Percentiles rank a stretch among this genome's conserved stretches.
phyloP scores from a whole-genome alignment of 2,329 filamentous ascomycete genomes.

The Fusarium coffeatum region DNA sequence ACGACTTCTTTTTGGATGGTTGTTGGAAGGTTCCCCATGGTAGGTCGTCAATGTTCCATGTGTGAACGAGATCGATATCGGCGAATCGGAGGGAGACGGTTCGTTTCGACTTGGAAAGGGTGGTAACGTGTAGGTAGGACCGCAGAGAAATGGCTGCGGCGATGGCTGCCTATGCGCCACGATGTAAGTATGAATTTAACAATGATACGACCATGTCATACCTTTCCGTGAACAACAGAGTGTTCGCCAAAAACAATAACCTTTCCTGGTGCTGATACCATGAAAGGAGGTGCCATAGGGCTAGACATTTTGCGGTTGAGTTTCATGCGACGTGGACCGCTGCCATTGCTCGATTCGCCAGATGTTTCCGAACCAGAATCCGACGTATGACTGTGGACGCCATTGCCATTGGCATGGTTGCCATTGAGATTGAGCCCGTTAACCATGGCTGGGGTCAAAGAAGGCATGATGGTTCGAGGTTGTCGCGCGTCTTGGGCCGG shows the following conservation, averaged over 20 bases:
- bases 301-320: slow-evolving; percentile 68
- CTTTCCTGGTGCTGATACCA: slow-evolving; percentile 98
- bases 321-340: slow-evolving; percentile 52
- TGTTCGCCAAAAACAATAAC: slow-evolving; percentile 99
- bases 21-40: slow-evolving; percentile 87
- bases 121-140: slow-evolving; percentile 95
- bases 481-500: slow-evolving; percentile 27
- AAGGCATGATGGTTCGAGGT: slow-evolving; percentile 36
- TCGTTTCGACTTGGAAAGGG: slow-evolving; percentile 89
- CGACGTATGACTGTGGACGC: slow-evolving; percentile 32
- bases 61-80: slow-evolving; percentile 89
- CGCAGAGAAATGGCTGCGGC: slow-evolving; percentile 94
- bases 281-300: slow-evolving; percentile 87
- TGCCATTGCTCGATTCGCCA: slow-evolving; percentile 50
- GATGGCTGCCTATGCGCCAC: slow-evolving; percentile 76
- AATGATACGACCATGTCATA: slow-evolving; percentile 49
- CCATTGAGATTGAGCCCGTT: slow-evolving; percentile 44
- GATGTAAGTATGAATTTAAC: slow-evolving; percentile 34
- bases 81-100: slow-evolving; percentile 90
- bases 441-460: slow-evolving; percentile 38
- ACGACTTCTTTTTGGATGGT: slow-evolving; percentile 90
- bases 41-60: slow-evolving; percentile 92
- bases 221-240: slow-evolving; percentile 97
- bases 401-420: slow-evolving; percentile 26
- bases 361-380: slow-evolving; percentile 45